These are phyloP conservation scores for Exophiala bonariae DNA, from an alignment of 2,329 filamentous ascomycete genomes.

Conservation along the genomic window DNA sequence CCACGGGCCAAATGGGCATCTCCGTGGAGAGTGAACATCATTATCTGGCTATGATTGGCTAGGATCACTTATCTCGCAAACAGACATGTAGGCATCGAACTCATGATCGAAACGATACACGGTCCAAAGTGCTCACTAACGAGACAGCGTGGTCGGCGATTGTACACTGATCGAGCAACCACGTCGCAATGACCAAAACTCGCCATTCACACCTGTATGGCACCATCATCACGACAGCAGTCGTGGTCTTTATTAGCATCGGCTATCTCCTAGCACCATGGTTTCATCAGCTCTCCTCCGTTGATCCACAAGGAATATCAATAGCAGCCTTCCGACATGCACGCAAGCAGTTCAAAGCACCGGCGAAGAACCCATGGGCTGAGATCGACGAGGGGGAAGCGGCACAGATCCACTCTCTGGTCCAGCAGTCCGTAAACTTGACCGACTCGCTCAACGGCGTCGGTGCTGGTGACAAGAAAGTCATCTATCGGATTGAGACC, in stretches of 20 bases:
- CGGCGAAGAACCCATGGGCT: constrained; percentile 16
- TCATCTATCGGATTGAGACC: constrained; percentile 49
- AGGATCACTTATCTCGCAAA: too few species aligned
- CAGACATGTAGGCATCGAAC: too few species aligned
- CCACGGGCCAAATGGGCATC: too few species aligned
- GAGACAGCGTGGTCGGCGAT: too few species aligned
- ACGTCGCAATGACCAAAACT: too few species aligned
- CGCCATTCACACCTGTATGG: too few species aligned
- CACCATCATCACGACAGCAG: constrained; percentile 7
- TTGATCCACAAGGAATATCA: not conserved
- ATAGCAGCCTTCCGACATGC: not conserved
- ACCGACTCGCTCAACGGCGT: not conserved
- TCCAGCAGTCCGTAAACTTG: constrained; percentile 10
- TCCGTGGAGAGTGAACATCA: too few species aligned
- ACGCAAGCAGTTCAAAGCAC: constrained; percentile 16
- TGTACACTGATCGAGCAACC: too few species aligned
- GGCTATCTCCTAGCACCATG: constrained; percentile 15
- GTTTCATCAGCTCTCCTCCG: not conserved
- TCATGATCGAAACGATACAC: too few species aligned
- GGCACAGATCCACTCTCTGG: constrained; percentile 14
- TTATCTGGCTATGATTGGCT: too few species aligned
- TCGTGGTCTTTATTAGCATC: constrained; percentile 15
- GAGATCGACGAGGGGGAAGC: constrained; percentile 16
- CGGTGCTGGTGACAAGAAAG: constrained; percentile 40
- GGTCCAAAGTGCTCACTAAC: too few species aligned